Base-by-base conservation (phyloP, 2,329 filamentous ascomycete genomes). In the Coniochaeta ligniaria region DNA sequence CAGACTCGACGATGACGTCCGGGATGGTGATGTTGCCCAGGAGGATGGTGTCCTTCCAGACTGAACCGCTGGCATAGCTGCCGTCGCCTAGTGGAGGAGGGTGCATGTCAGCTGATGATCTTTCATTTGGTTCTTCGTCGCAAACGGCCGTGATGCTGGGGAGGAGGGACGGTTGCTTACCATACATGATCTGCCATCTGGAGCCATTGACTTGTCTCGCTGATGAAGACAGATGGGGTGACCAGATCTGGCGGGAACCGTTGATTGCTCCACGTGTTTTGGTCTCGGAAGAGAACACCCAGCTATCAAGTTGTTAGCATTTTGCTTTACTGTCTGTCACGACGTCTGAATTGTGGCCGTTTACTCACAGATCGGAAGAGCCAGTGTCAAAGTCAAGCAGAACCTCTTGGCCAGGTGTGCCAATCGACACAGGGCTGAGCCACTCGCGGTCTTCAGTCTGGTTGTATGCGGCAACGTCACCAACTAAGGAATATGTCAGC, bases 381-480 rank as follows among this genome's bases (percentile, higher is more conserved):
- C 81, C 82, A 16, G 89, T 92, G 65, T 92, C 90, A 62, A 92
- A 82, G 69, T 91, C 87, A 62, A 92, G 71, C 62, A 85, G 81
- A 63, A 91, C 70, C 3, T 76, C 82, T 66, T 87, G 84, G 6
- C 71, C 65, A 6, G 79, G 79, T 1, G 69, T 81, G 52, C 89
- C 90, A 63, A 92, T 76, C 2, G 76, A 79, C 55, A 92, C 83
- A 0, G 86, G 83, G 60, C 82, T 80, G 33, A 87, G 74, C 61
- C 86, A 88, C 68, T 86, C 80, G 3, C 75, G 74, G 64, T 88
- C 85, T 56, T 77, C 67, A 12, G 38, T 65, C 54, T 71, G 64
- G 57, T 71, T 71, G 31, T 66, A 63, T 1, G 76, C 69, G 2
- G 69, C 68, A 6, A 69, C 65, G 6, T 69, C 60, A 22, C 66